These are phyloP conservation scores for Panicum hallii DNA, from an alignment of 202 grass and related monocot genomes.

Conservation along the genomic window DNA sequence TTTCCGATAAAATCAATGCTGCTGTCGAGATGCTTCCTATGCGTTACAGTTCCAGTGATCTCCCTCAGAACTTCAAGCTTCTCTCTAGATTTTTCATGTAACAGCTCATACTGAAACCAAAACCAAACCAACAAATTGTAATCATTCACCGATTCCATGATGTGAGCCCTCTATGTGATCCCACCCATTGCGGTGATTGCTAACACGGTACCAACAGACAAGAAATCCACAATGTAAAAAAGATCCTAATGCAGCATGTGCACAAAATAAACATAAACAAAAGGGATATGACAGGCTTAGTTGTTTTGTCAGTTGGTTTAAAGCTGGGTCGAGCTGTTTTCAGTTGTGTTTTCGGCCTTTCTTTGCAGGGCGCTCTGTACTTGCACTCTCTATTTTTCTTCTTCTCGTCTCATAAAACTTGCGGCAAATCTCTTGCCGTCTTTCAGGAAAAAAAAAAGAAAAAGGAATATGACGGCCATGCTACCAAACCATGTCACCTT, in stretches of 20 bases:
- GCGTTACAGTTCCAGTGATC: constrained; percentile 61
- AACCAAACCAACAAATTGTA: constrained; percentile 28
- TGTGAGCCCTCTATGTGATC: too few relatives aligned
- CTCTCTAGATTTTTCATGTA: constrained; percentile 60
- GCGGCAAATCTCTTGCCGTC: too few relatives aligned
- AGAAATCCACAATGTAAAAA: not conserved
- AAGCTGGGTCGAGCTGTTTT: too few relatives aligned
- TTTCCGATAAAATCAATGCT: constrained; percentile 68
- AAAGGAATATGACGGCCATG: not conserved
- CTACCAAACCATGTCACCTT: not conserved
- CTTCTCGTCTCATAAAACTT: too few relatives aligned
- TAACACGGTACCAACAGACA: not conserved
- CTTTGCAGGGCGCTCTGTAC: too few relatives aligned
- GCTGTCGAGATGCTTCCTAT: constrained; percentile 79
- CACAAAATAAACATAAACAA: not conserved
- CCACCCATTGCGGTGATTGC: too few relatives aligned
- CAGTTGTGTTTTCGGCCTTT: too few relatives aligned
- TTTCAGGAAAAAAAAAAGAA: not conserved
- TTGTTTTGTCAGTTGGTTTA: too few relatives aligned
- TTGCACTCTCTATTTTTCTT: too few relatives aligned
- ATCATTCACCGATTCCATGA: not conserved
- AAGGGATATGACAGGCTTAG: not conserved
- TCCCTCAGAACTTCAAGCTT: constrained; percentile 60
- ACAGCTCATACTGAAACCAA: constrained; percentile 77
- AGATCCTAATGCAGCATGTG: not conserved